Percentiles rank a stretch among this genome's conserved stretches.
These are phyloP conservation scores for Rubia tinctorum DNA, from an alignment of 305 asterid genomes.

Conservation along the genomic window DNA sequence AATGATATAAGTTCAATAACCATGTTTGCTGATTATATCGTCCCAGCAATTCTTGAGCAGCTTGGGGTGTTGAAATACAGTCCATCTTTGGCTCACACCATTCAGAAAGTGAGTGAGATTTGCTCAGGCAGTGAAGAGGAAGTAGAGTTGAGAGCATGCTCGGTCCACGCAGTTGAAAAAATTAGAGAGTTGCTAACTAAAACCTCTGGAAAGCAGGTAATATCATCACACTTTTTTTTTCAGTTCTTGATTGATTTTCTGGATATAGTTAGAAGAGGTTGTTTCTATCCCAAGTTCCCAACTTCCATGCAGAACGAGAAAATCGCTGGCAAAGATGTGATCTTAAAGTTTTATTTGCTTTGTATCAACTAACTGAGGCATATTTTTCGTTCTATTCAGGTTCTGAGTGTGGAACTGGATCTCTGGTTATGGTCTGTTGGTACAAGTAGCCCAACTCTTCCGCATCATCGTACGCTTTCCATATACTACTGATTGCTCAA, in stretches of 20 bases:
- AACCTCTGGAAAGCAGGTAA: slow-evolving; percentile 78
- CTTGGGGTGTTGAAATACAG: slow-evolving; percentile 82
- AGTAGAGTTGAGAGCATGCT: slow-evolving; percentile 91
- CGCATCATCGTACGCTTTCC: slow-evolving; percentile 83
- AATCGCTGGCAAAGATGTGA: not conserved
- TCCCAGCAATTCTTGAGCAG: slow-evolving; percentile 89
- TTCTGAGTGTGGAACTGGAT: slow-evolving; percentile 89
- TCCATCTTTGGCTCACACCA: slow-evolving; percentile 42
- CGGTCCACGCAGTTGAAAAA: slow-evolving; percentile 86
- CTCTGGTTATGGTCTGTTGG: slow-evolving; percentile 95
- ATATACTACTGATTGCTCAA: slow-evolving; percentile 53
- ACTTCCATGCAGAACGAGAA: too few relatives aligned
- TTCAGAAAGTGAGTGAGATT: slow-evolving; percentile 56
- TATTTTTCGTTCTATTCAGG: slow-evolving; percentile 42
- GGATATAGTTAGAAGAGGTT: not conserved
- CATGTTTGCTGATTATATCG: slow-evolving; percentile 92
- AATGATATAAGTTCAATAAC: slow-evolving; percentile 69
- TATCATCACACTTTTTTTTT: slow-evolving; percentile 4
- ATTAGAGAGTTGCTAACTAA: slow-evolving; percentile 57
- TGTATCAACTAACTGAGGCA: slow-evolving; percentile 19
- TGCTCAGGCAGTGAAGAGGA: slow-evolving; percentile 92
- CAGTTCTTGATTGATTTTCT: slow-evolving; percentile 1
- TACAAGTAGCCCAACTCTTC: slow-evolving; percentile 56
- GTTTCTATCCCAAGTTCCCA: too few relatives aligned
- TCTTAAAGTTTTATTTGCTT: not conserved